Base-by-base conservation (phyloP, 75 land plant species). In the Isoetes taiwanensis region DNA sequence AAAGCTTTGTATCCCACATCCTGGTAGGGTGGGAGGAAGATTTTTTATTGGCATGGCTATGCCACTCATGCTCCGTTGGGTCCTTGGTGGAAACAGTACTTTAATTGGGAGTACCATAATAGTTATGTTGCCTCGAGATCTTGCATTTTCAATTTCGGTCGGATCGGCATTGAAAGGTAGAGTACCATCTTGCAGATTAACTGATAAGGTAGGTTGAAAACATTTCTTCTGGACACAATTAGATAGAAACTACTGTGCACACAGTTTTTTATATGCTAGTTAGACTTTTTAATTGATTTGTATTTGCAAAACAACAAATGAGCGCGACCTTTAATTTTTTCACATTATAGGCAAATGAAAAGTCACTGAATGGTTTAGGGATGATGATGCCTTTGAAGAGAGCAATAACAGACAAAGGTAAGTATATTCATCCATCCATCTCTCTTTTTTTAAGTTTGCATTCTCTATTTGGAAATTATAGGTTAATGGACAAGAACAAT, bases 1-100 rank as follows among this genome's bases (percentile, higher is more conserved):
- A n/a, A 46, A 46, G 5, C 50, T 46, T 46, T 3, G 50, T 5
- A 46, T 46, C 23, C 50, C 50, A 46, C 50, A 46, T 46, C 50
- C 50, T 6, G 50, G 50, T 23, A 46, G 50, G 50, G 50, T 46
- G 16, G 5, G 5, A 6, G 50, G 50, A 46, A 46, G 50, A 46
- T 46, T 46, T 46, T 46, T 46, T 46, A 23, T 46, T n/a, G 25
- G 25, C 23, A 46, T 46, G 25, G 50, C 50, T 6, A 46, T 46
- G 50, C 50, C 50, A 8, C 16, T 46, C 4, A 46, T 46, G 50
- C 50, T 46, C 23, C 5, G 50, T 4, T 46, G 50, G 50, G 50
- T 46, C 4, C 50, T 46, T 46, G 50, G 50, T 4, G 50, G 50
- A 6, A 46, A 46, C 16, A 46, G 50, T 16, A 19, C 14, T 37